A percentile compares a stretch with the other conserved stretches of the same genome.
Evolutionary conservation across 768 basidiomycete genomes (phyloP).

Genomic region (Collybiopsis confluens): DNA sequence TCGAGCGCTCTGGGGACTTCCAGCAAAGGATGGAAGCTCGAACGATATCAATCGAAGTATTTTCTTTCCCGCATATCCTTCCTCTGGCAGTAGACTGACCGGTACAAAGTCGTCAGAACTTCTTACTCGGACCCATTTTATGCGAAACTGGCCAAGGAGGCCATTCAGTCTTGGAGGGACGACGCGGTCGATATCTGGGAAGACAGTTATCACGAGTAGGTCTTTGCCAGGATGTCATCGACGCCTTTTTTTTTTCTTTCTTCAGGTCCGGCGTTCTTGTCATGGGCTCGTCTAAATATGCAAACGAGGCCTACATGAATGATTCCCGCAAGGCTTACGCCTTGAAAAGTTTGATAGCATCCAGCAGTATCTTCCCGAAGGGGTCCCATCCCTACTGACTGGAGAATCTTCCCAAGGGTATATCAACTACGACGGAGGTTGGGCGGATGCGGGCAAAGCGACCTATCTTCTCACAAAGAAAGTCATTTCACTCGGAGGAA

Average conservation of each 20-base stretch:
- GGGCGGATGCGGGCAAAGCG: constrained; percentile 77
- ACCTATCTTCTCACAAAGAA: constrained; percentile 48
- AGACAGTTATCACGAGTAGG: constrained; percentile 79
- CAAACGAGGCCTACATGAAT: constrained; percentile 54
- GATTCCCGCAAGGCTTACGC: constrained; percentile 55
- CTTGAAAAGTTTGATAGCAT: constrained; percentile 41
- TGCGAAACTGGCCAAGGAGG: constrained; percentile 66
- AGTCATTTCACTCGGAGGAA: constrained; percentile 58
- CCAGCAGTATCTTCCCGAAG: constrained; percentile 42
- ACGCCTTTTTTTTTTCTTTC: not conserved
- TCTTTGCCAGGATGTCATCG: not conserved
- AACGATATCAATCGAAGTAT: constrained; percentile 50
- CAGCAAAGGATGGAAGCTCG: constrained; percentile 21
- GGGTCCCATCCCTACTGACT: constrained; percentile 27
- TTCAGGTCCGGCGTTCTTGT: constrained; percentile 67
- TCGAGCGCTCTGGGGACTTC: constrained; percentile 7
- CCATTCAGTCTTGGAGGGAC: constrained; percentile 68
- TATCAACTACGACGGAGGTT: constrained; percentile 75
- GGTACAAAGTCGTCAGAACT: constrained; percentile 60
- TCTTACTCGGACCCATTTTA: constrained; percentile 72
- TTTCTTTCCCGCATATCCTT: constrained; percentile 8
- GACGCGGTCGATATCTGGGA: constrained; percentile 51
- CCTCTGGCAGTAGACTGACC: not conserved
- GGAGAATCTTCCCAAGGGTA: constrained; percentile 49
- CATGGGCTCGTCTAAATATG: constrained; percentile 36